Conservation (phyloP, 768 basidiomycete species). For the Hericium coralloides region DNA sequence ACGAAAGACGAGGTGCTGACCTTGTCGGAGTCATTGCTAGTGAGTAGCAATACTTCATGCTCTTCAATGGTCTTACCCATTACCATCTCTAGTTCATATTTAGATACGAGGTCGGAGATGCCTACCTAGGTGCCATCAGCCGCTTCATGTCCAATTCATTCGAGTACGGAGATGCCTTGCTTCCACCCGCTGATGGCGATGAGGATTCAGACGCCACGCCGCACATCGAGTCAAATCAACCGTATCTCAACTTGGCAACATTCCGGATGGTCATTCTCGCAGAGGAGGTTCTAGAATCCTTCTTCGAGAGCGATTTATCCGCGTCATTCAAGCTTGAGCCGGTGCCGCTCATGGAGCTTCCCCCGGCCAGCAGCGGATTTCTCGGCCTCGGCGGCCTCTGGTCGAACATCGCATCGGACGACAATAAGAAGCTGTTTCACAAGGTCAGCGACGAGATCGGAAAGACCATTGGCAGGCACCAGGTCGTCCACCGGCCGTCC, state of each 20-base stretch:
- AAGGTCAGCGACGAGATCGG: constrained; percentile 91
- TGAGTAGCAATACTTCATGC: constrained; percentile 26
- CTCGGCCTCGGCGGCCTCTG: constrained; percentile 80
- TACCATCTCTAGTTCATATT: constrained; percentile 74
- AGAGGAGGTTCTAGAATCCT: constrained; percentile 92
- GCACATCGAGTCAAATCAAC: constrained; percentile 66
- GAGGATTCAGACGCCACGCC: constrained; percentile 32
- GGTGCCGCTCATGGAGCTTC: constrained; percentile 58
- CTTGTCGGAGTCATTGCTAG: constrained; percentile 88
- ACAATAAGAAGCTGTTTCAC: constrained; percentile 90
- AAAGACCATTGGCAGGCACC: constrained; percentile 89
- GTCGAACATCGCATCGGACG: constrained; percentile 84
- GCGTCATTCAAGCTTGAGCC: constrained; percentile 78
- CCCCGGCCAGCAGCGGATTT: constrained; percentile 49
- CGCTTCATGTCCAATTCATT: constrained; percentile 98
- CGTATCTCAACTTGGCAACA: constrained; percentile 90
- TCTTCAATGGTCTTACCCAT: neutral
- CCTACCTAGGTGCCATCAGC: constrained; percentile 92
- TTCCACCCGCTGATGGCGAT: constrained; percentile 42
- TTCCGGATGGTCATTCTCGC: constrained; percentile 99
- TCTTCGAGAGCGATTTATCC: constrained; percentile 90
- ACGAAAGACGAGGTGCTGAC: constrained; percentile 97
- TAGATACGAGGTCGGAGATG: constrained; percentile 93
- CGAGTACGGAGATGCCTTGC: constrained; percentile 93
- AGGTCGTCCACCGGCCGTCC: constrained; percentile 71